These are phyloP conservation scores for Tylopilus rubrobrunneus DNA, from an alignment of 768 basidiomycete species.

Conservation along the genomic window DNA sequence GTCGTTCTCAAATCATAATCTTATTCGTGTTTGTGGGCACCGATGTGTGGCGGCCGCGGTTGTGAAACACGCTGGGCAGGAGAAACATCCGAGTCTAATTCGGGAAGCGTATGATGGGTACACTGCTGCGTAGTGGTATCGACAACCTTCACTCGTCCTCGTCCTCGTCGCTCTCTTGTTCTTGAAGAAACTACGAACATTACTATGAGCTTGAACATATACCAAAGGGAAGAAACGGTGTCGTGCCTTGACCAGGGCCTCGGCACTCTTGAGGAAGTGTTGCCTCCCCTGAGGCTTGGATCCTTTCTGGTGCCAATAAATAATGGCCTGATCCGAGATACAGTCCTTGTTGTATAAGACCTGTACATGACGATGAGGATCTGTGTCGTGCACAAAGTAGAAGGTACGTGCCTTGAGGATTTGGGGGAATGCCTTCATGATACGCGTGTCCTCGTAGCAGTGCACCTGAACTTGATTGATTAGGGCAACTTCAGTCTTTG, in stretches of 20 bases:
- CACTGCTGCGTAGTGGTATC: conserved; percentile 2
- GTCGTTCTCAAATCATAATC: not conserved
- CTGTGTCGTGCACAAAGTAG: not conserved
- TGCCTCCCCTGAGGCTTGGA: conserved; percentile 93
- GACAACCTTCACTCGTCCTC: conserved; percentile 16
- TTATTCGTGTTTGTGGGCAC: conserved; percentile 1
- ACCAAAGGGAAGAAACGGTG: not conserved
- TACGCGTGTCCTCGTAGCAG: conserved; percentile 93
- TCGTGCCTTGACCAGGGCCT: conserved; percentile 81
- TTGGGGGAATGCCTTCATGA: conserved; percentile 93
- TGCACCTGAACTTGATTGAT: conserved; percentile 95
- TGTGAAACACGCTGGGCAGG: not conserved
- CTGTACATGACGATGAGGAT: conserved; percentile 37
- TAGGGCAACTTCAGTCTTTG: conserved; percentile 89
- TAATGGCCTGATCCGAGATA: conserved; percentile 92
- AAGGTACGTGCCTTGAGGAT: conserved; percentile 69
- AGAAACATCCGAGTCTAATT: conserved; percentile 15
- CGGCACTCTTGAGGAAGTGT: conserved; percentile 88
- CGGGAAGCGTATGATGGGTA: conserved; percentile 13
- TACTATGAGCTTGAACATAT: conserved; percentile 33
- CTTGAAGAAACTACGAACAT: conserved; percentile 76
- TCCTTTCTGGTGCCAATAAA: conserved; percentile 98
- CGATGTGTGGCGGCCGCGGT: not conserved
- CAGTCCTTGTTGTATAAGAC: conserved; percentile 96
- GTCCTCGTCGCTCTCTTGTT: conserved; percentile 75